phyloP scores from a whole-genome alignment of 1,284 basidiomycete genomes.

The Singerocomus inundabilis region DNA sequence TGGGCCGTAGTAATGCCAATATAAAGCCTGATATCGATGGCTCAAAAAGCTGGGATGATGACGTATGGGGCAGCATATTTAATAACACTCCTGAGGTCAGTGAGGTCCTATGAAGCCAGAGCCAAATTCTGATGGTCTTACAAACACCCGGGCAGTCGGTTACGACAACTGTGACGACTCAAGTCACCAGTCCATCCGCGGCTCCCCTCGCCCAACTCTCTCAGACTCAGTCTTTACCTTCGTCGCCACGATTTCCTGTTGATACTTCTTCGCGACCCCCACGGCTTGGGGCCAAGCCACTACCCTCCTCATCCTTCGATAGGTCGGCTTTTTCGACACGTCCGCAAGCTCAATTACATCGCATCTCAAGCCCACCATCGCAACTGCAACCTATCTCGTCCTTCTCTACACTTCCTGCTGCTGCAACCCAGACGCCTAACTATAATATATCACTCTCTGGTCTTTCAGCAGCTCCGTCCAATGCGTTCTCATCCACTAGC shows the following conservation, averaged over 20 bases:
- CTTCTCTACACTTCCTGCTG: conserved; percentile 11
- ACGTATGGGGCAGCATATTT: conserved; percentile 77
- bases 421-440: conserved; percentile 44
- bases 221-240: conserved; percentile 40
- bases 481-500: conserved; percentile 11
- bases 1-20: conserved; percentile 51
- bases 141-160: conserved; percentile 20
- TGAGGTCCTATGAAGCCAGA: neutral
- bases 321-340: conserved; percentile 30
- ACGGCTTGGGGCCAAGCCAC: conserved; percentile 40
- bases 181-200: conserved; percentile 10
- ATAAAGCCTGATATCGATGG: conserved; percentile 49
- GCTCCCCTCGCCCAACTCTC: conserved; percentile 24
- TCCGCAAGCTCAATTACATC: conserved; percentile 21
- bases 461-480: conserved; percentile 18
- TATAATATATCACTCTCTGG: conserved; percentile 48
- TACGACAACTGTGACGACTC: conserved; percentile 13
- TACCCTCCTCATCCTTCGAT: conserved; percentile 39
- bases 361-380: conserved; percentile 17
- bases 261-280: conserved; percentile 33
- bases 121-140: conserved; percentile 9
- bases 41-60: conserved; percentile 64
- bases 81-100: conserved; percentile 35
- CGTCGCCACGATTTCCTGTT: conserved; percentile 37
- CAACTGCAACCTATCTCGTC: conserved; percentile 18